These are phyloP conservation scores for Herpetomonas samuelpessoai DNA, from an alignment of 208 protist genomes.

Conservation along the genomic window DNA sequence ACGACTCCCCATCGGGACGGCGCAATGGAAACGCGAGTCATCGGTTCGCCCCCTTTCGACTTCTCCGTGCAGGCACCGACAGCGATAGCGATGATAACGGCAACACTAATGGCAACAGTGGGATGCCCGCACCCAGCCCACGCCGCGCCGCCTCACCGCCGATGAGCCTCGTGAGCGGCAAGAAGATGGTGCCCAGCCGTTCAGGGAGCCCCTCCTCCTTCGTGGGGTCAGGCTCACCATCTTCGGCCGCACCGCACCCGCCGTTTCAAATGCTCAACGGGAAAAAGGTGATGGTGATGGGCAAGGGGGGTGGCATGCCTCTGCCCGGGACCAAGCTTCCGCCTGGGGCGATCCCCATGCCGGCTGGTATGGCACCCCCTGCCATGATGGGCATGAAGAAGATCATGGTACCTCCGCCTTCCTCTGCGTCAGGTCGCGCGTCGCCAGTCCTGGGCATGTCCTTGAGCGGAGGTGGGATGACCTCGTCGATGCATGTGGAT, in stretches of 20 bases:
- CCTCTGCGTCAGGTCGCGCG: conserved; percentile 3
- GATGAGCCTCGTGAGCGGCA: too few species aligned
- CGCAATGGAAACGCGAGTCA: neutral
- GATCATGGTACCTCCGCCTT: conserved; percentile 6
- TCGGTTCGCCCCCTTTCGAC: neutral
- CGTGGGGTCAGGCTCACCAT: neutral
- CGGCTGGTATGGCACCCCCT: conserved; percentile 1
- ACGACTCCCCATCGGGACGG: too few species aligned
- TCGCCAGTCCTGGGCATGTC: neutral
- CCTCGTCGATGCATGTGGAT: too few species aligned
- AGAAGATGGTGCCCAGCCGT: too few species aligned
- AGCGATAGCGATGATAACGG: neutral
- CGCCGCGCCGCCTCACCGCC: too few species aligned
- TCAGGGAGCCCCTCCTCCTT: too few species aligned
- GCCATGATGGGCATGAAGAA: conserved; percentile 16
- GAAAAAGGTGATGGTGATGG: conserved; percentile 23
- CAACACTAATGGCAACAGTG: neutral
- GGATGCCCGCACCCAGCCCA: neutral
- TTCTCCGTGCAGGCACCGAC: neutral
- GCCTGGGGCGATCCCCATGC: neutral
- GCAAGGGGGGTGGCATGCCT: neutral
- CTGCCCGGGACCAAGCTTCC: conserved; percentile 19
- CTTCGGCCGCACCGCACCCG: neutral
- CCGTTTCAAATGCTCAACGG: conserved; percentile 22
- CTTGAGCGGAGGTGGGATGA: too few species aligned